Conservation (phyloP, 139 green algal species). For the Picochlorum sp. region DNA sequence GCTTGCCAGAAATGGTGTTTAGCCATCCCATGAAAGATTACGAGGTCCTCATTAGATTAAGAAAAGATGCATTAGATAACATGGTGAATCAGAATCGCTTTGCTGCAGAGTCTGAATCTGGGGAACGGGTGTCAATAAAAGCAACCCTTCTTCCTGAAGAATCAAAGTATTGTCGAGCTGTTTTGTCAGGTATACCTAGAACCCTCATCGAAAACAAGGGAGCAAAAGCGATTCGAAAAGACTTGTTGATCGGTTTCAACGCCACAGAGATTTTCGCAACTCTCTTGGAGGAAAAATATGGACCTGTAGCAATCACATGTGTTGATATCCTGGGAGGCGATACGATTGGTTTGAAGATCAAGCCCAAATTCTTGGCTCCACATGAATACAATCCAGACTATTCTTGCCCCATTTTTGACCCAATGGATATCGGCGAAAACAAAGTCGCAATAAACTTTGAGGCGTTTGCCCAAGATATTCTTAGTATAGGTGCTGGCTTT, state of each 20-base stretch:
- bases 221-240: conserved; percentile 28
- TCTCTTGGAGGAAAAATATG: conserved; percentile 35
- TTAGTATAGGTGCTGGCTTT: conserved; percentile 23
- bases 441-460: conserved; percentile 17
- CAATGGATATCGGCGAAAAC: background rate
- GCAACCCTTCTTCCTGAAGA: background rate
- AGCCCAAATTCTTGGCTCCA: conserved; percentile 26
- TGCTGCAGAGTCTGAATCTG: background rate
- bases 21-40: conserved; percentile 33
- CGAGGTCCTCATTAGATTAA: conserved; percentile 49
- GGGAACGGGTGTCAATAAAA: no score
- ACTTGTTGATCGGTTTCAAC: conserved; percentile 74
- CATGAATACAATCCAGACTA: conserved; percentile 19
- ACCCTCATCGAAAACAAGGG: conserved; percentile 33
- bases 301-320: conserved; percentile 47
- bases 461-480: conserved; percentile 19
- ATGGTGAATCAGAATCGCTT: background rate
- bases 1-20: conserved; percentile 26
- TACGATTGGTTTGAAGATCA: conserved; percentile 54
- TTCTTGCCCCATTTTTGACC: background rate
- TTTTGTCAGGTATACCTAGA: conserved; percentile 28
- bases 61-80: conserved; percentile 33
- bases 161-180: conserved; percentile 13
- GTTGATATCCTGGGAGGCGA: conserved; percentile 40
- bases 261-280: conserved; percentile 40